Base-by-base conservation (phyloP, 139 green algal genomes). In the Micromonas pusilla region DNA sequence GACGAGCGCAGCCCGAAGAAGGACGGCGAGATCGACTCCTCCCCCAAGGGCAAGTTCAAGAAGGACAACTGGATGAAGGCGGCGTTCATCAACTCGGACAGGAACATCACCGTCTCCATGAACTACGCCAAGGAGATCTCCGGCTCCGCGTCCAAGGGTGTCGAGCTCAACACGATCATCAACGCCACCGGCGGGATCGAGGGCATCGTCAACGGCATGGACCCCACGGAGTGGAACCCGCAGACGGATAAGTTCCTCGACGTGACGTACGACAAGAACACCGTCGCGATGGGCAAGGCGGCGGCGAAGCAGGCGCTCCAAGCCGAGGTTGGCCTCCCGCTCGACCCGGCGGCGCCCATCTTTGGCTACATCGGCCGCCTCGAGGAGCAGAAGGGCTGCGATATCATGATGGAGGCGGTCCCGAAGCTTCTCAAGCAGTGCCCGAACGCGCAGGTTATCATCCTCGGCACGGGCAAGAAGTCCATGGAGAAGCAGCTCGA, bases 161-260 rank as follows among this genome's bases (percentile, higher is more conserved):
- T 98, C 66, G 93, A 97, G 86, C 84, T 97, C 53, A 86, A 97
- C 78, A 36, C 77, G 13, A 79, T 88, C 72, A 85, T 96, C 81
- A 82, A 60, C 30, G 31, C 73, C 26, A 32, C 53, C 28, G 78
- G 85, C 30, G 94, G 94, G 34, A 88, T 95, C 16, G 88, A 95
- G 83, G 95, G 95, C 77, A 98, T 99, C 70, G 91, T 98, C n/a
- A 99, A 99, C 81, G 95, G 95, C 74, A 98, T 99, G 94, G 95
- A 98, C 76, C 81, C 88, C 21, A 86, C 85, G 28, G 95, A 98
- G 85, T 99, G 94, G 94, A 91, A 92, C 87, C 95, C 95, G 62
- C 80, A 85, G 20, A 89, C 85, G 20, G 94, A 98, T 88, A 98
- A 97, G 88, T 97, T 89, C 88, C 85, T 99, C 33, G 86, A 93